These are phyloP conservation scores for Ceratocystis papillata DNA, from an alignment of 2,329 filamentous ascomycete genomes.

Conservation along the genomic window DNA sequence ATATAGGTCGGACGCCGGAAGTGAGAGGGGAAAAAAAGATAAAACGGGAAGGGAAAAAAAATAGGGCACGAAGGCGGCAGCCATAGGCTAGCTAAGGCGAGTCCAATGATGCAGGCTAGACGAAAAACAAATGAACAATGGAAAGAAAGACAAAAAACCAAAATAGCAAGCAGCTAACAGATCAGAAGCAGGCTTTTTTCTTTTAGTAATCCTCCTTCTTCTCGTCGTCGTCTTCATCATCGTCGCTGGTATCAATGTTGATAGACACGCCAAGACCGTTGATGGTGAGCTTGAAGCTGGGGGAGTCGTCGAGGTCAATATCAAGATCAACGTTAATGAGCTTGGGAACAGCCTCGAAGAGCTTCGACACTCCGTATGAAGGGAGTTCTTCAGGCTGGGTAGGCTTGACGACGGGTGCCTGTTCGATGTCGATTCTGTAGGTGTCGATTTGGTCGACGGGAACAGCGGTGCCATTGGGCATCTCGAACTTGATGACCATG, in stretches of 20 bases:
- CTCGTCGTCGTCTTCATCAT: not conserved
- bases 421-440: constrained; percentile 21
- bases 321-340: constrained; percentile 31
- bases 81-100: not conserved
- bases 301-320: constrained; percentile 23
- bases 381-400: constrained; percentile 20
- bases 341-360: constrained; percentile 26
- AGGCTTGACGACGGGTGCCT: constrained; percentile 24
- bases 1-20: not conserved
- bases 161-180: not conserved
- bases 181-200: not conserved
- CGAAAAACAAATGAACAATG: constrained; percentile 1
- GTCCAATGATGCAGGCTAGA: constrained; percentile 9
- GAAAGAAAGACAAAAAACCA: not conserved
- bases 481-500: constrained; percentile 29
- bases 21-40: not conserved
- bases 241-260: constrained; percentile 15
- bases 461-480: constrained; percentile 23
- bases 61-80: not conserved
- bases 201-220: not conserved
- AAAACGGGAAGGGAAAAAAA: not conserved
- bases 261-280: constrained; percentile 18
- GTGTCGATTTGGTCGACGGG: constrained; percentile 18
- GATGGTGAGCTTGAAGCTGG: constrained; percentile 21
- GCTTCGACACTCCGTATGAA: constrained; percentile 19